Conservation (phyloP, 225 moss, liverwort and hornwort species). For the Polytrichum formosum region DNA sequence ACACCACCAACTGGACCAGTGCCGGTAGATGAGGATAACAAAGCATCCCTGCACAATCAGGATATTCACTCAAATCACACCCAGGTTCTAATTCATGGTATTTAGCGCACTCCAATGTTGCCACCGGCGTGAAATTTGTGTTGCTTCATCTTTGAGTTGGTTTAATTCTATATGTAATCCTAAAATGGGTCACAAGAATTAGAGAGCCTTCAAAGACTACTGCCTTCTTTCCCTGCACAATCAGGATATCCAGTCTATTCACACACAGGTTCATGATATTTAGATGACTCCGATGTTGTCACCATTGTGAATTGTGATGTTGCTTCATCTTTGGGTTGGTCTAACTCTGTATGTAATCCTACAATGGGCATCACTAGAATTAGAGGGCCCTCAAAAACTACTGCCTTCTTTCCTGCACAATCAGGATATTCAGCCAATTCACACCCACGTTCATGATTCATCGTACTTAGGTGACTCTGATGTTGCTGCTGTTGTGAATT, state of each 20-base stretch:
- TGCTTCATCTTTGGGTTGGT: too few species aligned
- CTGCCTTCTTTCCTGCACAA: slow-evolving; percentile 33
- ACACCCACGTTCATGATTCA: neutral
- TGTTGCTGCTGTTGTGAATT: too few species aligned
- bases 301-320: too few species aligned
- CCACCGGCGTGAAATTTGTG: too few species aligned
- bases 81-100: neutral
- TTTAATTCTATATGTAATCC: too few species aligned
- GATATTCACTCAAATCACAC: neutral
- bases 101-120: too few species aligned
- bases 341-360: too few species aligned
- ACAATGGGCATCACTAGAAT: too few species aligned
- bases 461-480: neutral
- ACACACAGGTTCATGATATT: neutral
- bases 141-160: too few species aligned
- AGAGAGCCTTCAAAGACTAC: too few species aligned
- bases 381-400: too few species aligned
- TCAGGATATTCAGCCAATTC: neutral
- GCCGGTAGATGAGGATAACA: slow-evolving; percentile 33
- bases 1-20: slow-evolving; percentile 15
- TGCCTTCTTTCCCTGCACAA: neutral
- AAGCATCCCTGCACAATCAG: slow-evolving; percentile 49
- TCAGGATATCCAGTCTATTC: neutral
- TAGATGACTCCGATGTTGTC: neutral
- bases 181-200: too few species aligned